These are phyloP conservation scores for Astrephomene gubernaculifera DNA, from an alignment of 139 green algal species.

Conservation along the genomic window DNA sequence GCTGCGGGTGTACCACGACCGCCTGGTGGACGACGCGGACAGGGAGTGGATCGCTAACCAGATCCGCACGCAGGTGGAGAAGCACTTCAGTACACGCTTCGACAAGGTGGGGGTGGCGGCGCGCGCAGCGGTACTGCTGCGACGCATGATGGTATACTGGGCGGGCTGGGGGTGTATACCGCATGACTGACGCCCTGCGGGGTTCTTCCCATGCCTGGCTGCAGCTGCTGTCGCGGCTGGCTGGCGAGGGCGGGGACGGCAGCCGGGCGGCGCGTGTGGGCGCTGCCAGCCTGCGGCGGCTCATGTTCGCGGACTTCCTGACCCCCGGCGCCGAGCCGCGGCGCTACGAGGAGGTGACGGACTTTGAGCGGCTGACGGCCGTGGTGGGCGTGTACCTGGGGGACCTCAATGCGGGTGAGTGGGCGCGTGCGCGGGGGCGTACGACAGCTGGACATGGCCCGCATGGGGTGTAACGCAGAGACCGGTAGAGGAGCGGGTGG, in stretches of 20 bases:
- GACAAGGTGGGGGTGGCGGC: conserved; percentile 21
- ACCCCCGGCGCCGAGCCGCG: conserved; percentile 56
- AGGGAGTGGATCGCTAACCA: conserved; percentile 61
- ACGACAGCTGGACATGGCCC: too few species aligned
- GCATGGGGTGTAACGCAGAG: too few species aligned
- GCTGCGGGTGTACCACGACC: conserved; percentile 79
- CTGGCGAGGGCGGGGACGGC: neutral
- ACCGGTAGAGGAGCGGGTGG: too few species aligned
- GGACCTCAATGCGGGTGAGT: conserved; percentile 46
- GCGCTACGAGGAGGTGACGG: conserved; percentile 46
- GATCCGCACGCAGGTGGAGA: conserved; percentile 13
- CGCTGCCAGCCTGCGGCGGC: conserved; percentile 47
- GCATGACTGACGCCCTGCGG: too few species aligned
- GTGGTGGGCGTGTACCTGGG: conserved; percentile 73
- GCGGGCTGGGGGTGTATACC: too few species aligned
- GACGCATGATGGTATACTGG: too few species aligned
- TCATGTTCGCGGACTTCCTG: conserved; percentile 86
- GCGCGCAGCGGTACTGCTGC: too few species aligned
- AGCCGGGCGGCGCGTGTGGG: neutral
- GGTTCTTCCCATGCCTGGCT: neutral
- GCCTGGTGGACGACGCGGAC: conserved; percentile 75
- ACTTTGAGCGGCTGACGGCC: conserved; percentile 28
- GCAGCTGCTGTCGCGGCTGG: conserved; percentile 22
- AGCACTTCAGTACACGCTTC: conserved; percentile 28
- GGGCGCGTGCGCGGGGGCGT: too few species aligned